Percentiles rank a stretch among this genome's conserved stretches.
These are phyloP conservation scores for Apiospora rasikravindrae DNA, from an alignment of 2,329 filamentous ascomycete genomes.

Conservation along the genomic window DNA sequence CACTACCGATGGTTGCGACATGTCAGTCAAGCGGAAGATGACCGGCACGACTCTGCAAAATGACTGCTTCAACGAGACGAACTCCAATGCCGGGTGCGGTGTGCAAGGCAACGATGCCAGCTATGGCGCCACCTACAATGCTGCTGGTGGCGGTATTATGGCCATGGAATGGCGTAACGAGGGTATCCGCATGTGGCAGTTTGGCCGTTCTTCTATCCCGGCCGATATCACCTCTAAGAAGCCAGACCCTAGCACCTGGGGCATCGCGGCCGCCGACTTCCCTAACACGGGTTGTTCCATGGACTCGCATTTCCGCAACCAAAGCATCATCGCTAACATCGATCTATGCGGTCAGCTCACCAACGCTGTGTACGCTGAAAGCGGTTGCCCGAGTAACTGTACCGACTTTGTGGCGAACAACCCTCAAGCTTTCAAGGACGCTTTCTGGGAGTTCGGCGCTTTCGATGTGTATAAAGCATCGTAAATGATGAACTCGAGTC, in stretches of 20 bases:
- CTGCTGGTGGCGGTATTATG: constrained; percentile 60
- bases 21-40: constrained; percentile 59
- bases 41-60: constrained; percentile 48
- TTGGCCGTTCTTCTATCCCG: constrained; percentile 53
- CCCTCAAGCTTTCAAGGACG: constrained; percentile 59
- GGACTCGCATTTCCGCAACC: constrained; percentile 63
- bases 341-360: constrained; percentile 66
- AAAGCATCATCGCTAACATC: constrained; percentile 71
- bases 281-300: constrained; percentile 68
- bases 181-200: constrained; percentile 70
- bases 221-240: constrained; percentile 53
- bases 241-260: constrained; percentile 68
- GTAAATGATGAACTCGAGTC: constrained; percentile 23
- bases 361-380: constrained; percentile 50
- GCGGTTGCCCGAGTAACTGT: constrained; percentile 60
- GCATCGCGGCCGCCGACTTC: constrained; percentile 67
- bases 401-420: constrained; percentile 62
- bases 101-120: constrained; percentile 50
- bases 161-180: constrained; percentile 65
- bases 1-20: constrained; percentile 57
- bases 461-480: constrained; percentile 62
- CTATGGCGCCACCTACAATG: constrained; percentile 60
- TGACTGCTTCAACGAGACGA: constrained; percentile 57
- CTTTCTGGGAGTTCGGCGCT: constrained; percentile 68
- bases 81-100: constrained; percentile 63